phyloP scores from a whole-genome alignment of 2,329 filamentous ascomycete genomes.

The Alternaria consortialis region DNA sequence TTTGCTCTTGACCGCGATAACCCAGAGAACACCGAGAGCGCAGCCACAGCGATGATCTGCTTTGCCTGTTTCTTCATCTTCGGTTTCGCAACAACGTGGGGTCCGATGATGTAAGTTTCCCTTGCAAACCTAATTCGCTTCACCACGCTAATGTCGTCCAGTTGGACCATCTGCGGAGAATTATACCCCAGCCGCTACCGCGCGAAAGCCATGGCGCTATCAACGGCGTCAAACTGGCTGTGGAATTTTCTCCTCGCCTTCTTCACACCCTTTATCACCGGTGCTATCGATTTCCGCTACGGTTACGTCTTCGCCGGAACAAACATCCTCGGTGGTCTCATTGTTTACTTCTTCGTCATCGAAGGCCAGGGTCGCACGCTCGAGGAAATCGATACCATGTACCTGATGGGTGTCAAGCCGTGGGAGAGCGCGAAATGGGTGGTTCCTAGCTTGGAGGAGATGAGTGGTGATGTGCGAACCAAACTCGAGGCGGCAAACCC shows the following conservation, averaged over 20 bases:
- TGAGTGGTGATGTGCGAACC: constrained; percentile 35
- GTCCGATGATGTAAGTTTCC: constrained; percentile 62
- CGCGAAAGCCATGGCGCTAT: constrained; percentile 54
- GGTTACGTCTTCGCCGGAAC: constrained; percentile 80
- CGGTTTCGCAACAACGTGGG: constrained; percentile 73
- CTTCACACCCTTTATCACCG: constrained; percentile 80
- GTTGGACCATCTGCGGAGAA: constrained; percentile 72
- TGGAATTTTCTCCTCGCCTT: constrained; percentile 62
- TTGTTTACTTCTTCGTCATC: constrained; percentile 81
- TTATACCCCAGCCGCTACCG: constrained; percentile 68
- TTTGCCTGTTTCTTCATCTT: constrained; percentile 74
- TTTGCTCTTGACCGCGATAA: constrained; percentile 49
- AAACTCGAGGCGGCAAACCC: constrained; percentile 35
- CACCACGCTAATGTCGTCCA: constrained; percentile 46
- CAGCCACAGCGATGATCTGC: constrained; percentile 66
- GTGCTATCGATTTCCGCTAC: constrained; percentile 73
- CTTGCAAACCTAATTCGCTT: neutral
- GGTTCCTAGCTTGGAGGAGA: constrained; percentile 35
- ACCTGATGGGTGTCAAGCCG: constrained; percentile 69
- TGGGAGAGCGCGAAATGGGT: constrained; percentile 67
- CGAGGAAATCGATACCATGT: constrained; percentile 79
- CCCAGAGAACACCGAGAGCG: constrained; percentile 41
- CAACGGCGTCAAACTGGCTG: constrained; percentile 55
- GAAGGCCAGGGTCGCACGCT: constrained; percentile 77
- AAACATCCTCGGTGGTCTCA: constrained; percentile 67